These are phyloP conservation scores for Kokia cookei DNA, from an alignment of 441 rosid genomes.

Conservation along the genomic window DNA sequence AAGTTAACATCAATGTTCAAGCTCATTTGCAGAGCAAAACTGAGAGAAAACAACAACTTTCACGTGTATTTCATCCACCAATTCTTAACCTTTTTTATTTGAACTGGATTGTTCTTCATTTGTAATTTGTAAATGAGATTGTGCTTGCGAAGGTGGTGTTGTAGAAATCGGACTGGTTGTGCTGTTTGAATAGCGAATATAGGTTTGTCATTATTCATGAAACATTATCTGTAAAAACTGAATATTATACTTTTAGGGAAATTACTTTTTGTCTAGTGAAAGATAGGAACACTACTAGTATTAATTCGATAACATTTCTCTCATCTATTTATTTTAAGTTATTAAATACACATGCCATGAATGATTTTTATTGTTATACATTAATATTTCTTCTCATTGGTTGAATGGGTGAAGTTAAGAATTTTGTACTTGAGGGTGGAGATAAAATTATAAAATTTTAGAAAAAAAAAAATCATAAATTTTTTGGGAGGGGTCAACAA, in stretches of 20 bases:
- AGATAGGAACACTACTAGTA: too few species aligned
- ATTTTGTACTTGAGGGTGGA: too few species aligned
- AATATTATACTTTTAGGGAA: background rate
- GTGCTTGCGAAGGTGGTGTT: background rate
- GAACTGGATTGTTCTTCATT: background rate
- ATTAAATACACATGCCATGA: too few species aligned
- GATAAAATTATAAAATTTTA: too few species aligned
- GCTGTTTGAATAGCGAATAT: background rate
- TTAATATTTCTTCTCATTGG: too few species aligned
- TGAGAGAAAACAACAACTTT: background rate
- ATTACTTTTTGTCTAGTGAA: too few species aligned
- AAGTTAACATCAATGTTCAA: background rate
- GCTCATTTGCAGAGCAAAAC: background rate
- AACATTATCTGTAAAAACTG: background rate
- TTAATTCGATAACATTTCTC: too few species aligned
- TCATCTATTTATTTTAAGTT: too few species aligned
- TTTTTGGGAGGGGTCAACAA: too few species aligned
- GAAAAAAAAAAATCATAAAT: too few species aligned
- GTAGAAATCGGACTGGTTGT: background rate
- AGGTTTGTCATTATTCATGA: background rate
- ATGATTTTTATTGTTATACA: too few species aligned
- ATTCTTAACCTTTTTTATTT: background rate
- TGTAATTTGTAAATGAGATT: background rate
- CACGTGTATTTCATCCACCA: background rate
- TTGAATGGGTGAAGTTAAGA: too few species aligned